Conservation (phyloP, 768 basidiomycete genomes). For the Mycena metata region DNA sequence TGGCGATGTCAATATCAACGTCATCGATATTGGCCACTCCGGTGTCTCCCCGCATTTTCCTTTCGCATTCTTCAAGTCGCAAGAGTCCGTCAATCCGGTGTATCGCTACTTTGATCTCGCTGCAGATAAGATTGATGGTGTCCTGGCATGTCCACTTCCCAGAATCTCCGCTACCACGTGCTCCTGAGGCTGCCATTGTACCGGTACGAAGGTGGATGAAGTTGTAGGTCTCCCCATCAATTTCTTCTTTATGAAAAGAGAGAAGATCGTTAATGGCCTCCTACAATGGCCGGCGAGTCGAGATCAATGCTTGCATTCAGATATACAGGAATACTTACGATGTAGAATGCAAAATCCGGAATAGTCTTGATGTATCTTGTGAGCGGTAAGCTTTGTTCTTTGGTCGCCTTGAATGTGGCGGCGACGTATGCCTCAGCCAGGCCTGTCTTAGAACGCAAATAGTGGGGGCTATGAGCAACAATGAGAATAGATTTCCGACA, state of each 20-base stretch:
- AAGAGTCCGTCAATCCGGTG: slow-evolving; percentile 19
- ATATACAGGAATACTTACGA: no score
- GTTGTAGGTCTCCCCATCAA: slow-evolving; percentile 30
- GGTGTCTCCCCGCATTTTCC: slow-evolving; percentile 6
- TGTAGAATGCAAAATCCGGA: slow-evolving; percentile 3
- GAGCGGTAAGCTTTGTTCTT: slow-evolving; percentile 22
- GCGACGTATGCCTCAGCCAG: slow-evolving; percentile 30
- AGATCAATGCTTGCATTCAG: no score
- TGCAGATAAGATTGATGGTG: slow-evolving; percentile 17
- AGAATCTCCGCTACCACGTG: not conserved
- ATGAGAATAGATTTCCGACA: no score
- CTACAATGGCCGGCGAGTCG: no score
- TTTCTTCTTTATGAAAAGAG: slow-evolving; percentile 31
- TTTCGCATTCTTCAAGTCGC: slow-evolving; percentile 20
- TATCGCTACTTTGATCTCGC: slow-evolving; percentile 15
- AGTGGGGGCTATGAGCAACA: slow-evolving; percentile 21
- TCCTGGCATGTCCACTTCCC: slow-evolving; percentile 21
- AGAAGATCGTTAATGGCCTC: slow-evolving; percentile 27
- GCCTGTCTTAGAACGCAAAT: slow-evolving; percentile 27
- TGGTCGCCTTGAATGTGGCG: slow-evolving; percentile 22
- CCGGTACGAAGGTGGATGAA: slow-evolving; percentile 28
- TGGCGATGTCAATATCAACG: slow-evolving; percentile 14
- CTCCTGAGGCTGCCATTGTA: not conserved
- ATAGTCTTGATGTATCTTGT: slow-evolving; percentile 31
- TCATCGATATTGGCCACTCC: slow-evolving; percentile 5